Evolutionary conservation across 345 rosid genomes (phyloP).

Genomic region (Eucalyptus sp.): DNA sequence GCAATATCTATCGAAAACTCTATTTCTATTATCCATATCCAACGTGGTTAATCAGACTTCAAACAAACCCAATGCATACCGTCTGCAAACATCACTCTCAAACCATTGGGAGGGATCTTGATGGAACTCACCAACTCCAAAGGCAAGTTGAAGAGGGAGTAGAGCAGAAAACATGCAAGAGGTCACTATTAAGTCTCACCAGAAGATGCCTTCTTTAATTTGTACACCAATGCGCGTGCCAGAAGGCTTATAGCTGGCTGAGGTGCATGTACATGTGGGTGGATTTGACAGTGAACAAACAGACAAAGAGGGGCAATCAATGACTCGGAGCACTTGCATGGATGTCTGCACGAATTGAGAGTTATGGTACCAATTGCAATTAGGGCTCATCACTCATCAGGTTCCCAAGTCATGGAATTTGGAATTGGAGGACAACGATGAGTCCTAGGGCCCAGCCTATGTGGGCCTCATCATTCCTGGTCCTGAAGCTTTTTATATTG

Average conservation of each 20-base stretch:
- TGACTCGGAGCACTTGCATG: background rate
- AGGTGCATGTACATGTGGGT: background rate
- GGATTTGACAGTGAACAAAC: slow-evolving; percentile 5
- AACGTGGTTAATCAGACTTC: background rate
- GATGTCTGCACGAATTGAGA: background rate
- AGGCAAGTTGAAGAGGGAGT: background rate
- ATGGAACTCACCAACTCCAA: background rate
- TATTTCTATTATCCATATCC: background rate
- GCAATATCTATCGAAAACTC: background rate
- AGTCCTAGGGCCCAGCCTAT: background rate
- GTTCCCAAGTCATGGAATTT: background rate
- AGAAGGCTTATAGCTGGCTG: background rate
- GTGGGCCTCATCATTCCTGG: background rate
- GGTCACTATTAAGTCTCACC: background rate
- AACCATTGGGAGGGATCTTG: background rate
- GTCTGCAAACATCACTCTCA: background rate
- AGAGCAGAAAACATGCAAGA: background rate
- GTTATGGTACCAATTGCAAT: background rate
- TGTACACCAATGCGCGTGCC: background rate
- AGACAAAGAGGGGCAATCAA: background rate
- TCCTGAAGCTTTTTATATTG: background rate
- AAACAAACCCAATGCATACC: background rate
- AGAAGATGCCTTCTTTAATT: background rate
- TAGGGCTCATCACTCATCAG: background rate
- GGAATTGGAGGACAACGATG: background rate